phyloP scores from a whole-genome alignment of 768 basidiomycete genomes.

The Termitomyces sp. region DNA sequence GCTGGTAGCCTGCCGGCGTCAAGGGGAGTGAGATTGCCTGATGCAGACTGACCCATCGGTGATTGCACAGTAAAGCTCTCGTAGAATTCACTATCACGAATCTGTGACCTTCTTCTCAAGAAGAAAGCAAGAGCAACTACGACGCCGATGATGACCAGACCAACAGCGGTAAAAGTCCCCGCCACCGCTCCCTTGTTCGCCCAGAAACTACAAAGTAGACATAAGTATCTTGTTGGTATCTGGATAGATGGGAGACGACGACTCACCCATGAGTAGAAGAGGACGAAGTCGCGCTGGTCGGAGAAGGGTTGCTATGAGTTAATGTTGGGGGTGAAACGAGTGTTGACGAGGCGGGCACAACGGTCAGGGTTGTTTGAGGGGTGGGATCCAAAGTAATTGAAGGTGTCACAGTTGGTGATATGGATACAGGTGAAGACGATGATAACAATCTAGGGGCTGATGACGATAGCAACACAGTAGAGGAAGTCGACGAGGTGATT shows the following conservation, averaged over 20 bases:
- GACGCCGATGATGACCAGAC: constrained; percentile 23
- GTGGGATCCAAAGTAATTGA: neutral
- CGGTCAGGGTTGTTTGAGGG: constrained; percentile 5
- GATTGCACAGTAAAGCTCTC: constrained; percentile 16
- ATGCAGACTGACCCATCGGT: constrained; percentile 8
- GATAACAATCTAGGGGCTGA: neutral
- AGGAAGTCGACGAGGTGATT: neutral
- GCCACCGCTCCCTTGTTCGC: constrained; percentile 34
- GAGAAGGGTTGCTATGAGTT: neutral
- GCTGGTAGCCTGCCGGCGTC: constrained; percentile 4
- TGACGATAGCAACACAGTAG: neutral
- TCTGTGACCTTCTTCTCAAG: constrained; percentile 22
- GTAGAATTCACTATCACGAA: constrained; percentile 24
- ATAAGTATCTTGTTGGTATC: neutral
- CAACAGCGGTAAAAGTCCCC: constrained; percentile 28
- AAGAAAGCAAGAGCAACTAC: constrained; percentile 20
- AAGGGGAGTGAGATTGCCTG: constrained; percentile 5
- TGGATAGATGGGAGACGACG: neutral
- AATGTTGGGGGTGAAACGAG: neutral
- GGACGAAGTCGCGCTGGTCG: constrained; percentile 4
- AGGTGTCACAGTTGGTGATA: neutral
- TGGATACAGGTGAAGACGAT: neutral
- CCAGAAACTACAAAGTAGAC: constrained; percentile 27
- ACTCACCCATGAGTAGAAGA: constrained; percentile 15
- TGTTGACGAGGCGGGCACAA: neutral